Percentiles rank a stretch among this genome's conserved stretches.
Conservation (phyloP, 2,329 filamentous ascomycete genomes). For the Apiospora arundinis region DNA sequence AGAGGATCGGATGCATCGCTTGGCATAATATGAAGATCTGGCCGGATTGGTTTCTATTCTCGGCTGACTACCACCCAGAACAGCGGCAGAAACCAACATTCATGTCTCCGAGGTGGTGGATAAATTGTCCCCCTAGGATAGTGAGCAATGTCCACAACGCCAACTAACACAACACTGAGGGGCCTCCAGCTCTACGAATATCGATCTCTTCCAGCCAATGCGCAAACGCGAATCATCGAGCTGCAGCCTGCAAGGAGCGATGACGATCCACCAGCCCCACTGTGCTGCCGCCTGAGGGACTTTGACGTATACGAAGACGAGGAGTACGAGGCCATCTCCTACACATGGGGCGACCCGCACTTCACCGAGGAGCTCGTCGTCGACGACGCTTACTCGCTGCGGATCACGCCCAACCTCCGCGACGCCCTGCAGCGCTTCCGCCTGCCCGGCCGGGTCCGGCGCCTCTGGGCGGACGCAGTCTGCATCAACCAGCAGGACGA, state of each 20-base stretch:
- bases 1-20: no score
- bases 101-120: no score
- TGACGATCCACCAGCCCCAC: not conserved
- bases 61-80: no score
- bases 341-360: not conserved
- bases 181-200: not conserved
- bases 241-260: no score
- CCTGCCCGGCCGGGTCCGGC: not conserved
- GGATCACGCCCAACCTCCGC: not conserved
- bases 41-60: no score
- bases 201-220: not conserved
- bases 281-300: not conserved
- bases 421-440: not conserved
- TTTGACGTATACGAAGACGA: not conserved
- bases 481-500: not conserved
- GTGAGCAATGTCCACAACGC: no score
- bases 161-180: not conserved
- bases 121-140: no score
- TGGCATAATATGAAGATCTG: no score
- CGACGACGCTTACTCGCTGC: not conserved
- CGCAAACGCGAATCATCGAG: not conserved
- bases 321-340: not conserved
- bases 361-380: not conserved
- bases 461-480: not conserved
- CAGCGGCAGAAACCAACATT: no score